Conservation (phyloP, 192 early-diverging fungal genomes). For the Entrophospora sp. region DNA sequence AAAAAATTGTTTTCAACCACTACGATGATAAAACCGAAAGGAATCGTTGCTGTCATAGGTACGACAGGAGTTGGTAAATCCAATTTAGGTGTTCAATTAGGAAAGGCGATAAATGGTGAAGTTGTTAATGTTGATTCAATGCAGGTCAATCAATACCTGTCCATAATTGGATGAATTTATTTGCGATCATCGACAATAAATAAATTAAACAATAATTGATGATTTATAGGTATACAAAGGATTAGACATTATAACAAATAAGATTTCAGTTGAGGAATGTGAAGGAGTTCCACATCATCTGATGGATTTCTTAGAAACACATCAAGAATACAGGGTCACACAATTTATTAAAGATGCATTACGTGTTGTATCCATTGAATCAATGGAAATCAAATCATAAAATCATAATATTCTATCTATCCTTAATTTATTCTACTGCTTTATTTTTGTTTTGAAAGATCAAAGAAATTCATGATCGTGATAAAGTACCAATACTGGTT, state of each 20-base stretch:
- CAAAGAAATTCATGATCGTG: slow-evolving; percentile 59
- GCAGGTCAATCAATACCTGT: no score
- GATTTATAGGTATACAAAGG: slow-evolving; percentile 87
- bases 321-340: slow-evolving; percentile 76
- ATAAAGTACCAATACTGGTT: slow-evolving; percentile 75
- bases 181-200: no score
- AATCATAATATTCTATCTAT: neutral
- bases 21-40: no score
- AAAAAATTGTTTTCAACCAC: no score
- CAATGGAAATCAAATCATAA: neutral
- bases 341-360: slow-evolving; percentile 78
- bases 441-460: slow-evolving; percentile 54
- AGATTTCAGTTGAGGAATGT: slow-evolving; percentile 66
- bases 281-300: slow-evolving; percentile 73
- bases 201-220: no score
- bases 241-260: slow-evolving; percentile 92
- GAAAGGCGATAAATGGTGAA: slow-evolving; percentile 73
- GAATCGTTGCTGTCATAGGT: slow-evolving; percentile 58
- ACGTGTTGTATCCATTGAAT: slow-evolving; percentile 39
- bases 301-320: slow-evolving; percentile 64
- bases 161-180: no score
- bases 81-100: slow-evolving; percentile 80
- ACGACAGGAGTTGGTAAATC: slow-evolving; percentile 95
- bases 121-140: slow-evolving; percentile 92
- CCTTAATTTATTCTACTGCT: neutral